phyloP scores from a whole-genome alignment of 139 green algal genomes.

The Chlorella sp. region DNA sequence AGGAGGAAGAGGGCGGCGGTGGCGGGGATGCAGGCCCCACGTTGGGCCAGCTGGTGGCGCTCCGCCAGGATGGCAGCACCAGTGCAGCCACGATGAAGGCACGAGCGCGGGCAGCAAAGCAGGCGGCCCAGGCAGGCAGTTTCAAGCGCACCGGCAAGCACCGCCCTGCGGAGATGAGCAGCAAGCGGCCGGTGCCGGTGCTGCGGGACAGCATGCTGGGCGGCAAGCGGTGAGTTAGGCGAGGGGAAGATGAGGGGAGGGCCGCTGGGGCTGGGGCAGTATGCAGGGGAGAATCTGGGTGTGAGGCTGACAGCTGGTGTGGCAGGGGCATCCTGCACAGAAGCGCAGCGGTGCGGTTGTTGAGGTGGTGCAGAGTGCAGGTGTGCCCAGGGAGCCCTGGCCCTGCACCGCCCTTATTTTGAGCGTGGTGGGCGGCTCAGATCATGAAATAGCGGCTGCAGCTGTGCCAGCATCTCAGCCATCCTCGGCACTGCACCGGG shows the following conservation, averaged over 20 bases:
- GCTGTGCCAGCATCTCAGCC: no score
- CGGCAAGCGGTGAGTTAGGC: constrained; percentile 24
- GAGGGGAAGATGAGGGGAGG: neutral
- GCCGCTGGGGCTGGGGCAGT: neutral
- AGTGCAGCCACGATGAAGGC: constrained; percentile 14
- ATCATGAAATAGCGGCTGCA: neutral
- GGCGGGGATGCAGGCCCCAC: constrained; percentile 28
- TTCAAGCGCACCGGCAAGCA: constrained; percentile 80
- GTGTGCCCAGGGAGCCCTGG: neutral
- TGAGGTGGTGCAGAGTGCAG: neutral
- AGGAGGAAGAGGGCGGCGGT: neutral
- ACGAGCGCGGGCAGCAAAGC: constrained; percentile 4
- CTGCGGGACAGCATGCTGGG: constrained; percentile 75
- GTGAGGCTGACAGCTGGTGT: no score
- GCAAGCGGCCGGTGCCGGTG: constrained; percentile 80
- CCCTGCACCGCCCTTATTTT: no score
- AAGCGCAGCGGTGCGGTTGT: neutral
- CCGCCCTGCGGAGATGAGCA: constrained; percentile 73
- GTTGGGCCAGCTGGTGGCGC: constrained; percentile 52
- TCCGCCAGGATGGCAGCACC: constrained; percentile 58
- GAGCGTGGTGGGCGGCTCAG: no score
- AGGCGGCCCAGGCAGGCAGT: neutral
- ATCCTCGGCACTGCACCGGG: neutral
- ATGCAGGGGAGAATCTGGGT: no score
- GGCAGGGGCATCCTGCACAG: neutral